phyloP scores from a whole-genome alignment of 2,329 filamentous ascomycete species.

The Leptographium galeiforme region DNA sequence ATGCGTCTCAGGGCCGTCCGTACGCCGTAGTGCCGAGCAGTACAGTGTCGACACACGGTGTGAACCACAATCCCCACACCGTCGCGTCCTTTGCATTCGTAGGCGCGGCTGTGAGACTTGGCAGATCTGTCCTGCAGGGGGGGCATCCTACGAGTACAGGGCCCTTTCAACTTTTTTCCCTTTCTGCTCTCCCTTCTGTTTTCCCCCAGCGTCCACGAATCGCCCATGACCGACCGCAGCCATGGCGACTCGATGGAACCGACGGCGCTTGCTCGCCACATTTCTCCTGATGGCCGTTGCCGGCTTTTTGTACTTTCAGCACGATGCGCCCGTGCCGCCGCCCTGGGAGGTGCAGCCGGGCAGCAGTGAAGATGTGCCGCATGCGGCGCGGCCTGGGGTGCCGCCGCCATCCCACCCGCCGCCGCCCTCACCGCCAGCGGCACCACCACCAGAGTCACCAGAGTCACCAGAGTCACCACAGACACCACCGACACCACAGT shows the following conservation, averaged over 20 bases:
- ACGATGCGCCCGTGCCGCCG: background rate
- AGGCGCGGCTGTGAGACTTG: too few species aligned
- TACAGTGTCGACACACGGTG: too few species aligned
- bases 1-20: too few species aligned
- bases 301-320: conserved; percentile 7
- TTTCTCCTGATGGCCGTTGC: conserved; percentile 5
- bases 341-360: background rate
- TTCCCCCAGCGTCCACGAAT: background rate
- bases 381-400: background rate
- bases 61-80: too few species aligned
- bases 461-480: too few species aligned
- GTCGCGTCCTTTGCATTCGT: too few species aligned
- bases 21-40: too few species aligned
- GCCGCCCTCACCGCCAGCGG: background rate
- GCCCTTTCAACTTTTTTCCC: too few species aligned
- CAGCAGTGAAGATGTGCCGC: background rate
- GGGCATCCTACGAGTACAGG: too few species aligned
- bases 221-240: background rate
- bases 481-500: too few species aligned
- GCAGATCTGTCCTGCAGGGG: too few species aligned
- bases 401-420: background rate
- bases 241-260: conserved; percentile 10
- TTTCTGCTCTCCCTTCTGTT: background rate
- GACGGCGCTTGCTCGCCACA: conserved; percentile 7
- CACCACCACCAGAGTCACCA: background rate